These are phyloP conservation scores for Pistacia atlantica DNA, from an alignment of 345 rosid genomes.

Conservation along the genomic window DNA sequence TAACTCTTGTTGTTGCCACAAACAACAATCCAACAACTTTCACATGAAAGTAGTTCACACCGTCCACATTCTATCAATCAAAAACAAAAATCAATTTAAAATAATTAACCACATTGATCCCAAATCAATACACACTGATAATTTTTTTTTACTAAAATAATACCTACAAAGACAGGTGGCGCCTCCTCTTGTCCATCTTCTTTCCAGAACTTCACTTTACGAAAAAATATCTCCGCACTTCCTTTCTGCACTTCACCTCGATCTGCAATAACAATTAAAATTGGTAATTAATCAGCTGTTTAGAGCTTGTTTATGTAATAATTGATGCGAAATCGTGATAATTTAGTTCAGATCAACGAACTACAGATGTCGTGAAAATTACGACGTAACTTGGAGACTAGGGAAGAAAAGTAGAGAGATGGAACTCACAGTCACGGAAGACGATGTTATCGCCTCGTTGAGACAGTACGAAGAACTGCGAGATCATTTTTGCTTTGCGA, in stretches of 20 bases:
- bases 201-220: slow-evolving; percentile 98
- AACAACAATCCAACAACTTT: slow-evolving; percentile 90
- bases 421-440: slow-evolving; percentile 84
- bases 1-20: slow-evolving; percentile 95
- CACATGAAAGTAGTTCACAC: slow-evolving; percentile 98
- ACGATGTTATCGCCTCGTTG: slow-evolving; percentile 98
- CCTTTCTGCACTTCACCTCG: slow-evolving; percentile 92
- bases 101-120: neutral
- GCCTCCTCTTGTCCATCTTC: slow-evolving; percentile 95
- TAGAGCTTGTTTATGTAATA: slow-evolving; percentile 9
- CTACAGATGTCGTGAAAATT: neutral
- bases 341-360: slow-evolving; percentile 1
- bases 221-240: slow-evolving; percentile 91
- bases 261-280: slow-evolving; percentile 43
- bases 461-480: slow-evolving; percentile 95
- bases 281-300: neutral
- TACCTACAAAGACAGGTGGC: slow-evolving; percentile 99
- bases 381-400: neutral
- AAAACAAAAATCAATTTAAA: slow-evolving; percentile 10
- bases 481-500: slow-evolving; percentile 53
- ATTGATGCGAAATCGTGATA: neutral
- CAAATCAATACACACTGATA: neutral
- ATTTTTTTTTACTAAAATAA: slow-evolving; percentile 32
- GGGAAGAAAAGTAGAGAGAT: neutral
- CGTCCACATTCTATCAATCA: slow-evolving; percentile 69